Conservation (phyloP, 2,329 filamentous ascomycete genomes). For the Sporothrix globosa region DNA sequence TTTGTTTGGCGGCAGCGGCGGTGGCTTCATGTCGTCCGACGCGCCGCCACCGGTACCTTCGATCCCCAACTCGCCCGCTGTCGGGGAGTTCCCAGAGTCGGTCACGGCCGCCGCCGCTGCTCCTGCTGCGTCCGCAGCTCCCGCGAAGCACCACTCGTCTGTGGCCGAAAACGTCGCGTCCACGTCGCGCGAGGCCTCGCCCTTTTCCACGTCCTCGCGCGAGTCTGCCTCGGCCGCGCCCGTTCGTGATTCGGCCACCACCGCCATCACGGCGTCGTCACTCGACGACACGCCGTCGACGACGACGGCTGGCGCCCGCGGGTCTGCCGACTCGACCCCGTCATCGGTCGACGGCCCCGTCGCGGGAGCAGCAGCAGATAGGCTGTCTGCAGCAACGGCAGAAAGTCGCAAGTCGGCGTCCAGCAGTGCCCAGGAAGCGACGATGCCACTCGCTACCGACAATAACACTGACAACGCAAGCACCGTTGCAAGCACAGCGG, state of each 20-base stretch:
- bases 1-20: conserved; percentile 48
- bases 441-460: not conserved
- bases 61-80: conserved; percentile 30
- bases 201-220: conserved; percentile 27
- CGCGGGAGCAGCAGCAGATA: not conserved
- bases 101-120: not conserved
- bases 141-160: not conserved
- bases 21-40: conserved; percentile 37
- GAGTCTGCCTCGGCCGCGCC: conserved; percentile 20
- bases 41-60: conserved; percentile 41
- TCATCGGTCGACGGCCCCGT: conserved; percentile 2
- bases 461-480: not conserved
- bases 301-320: not conserved
- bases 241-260: conserved; percentile 27
- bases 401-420: conserved; percentile 9
- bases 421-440: not conserved
- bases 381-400: not conserved
- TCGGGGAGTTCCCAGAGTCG: not conserved
- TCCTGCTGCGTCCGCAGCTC: not conserved
- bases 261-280: conserved; percentile 22
- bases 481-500: not conserved
- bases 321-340: not conserved
- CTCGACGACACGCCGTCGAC: conserved; percentile 32
- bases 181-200: conserved; percentile 23
- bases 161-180: conserved; percentile 19